phyloP scores from a whole-genome alignment of 768 basidiomycete genomes.

The Amanita molliuscula region DNA sequence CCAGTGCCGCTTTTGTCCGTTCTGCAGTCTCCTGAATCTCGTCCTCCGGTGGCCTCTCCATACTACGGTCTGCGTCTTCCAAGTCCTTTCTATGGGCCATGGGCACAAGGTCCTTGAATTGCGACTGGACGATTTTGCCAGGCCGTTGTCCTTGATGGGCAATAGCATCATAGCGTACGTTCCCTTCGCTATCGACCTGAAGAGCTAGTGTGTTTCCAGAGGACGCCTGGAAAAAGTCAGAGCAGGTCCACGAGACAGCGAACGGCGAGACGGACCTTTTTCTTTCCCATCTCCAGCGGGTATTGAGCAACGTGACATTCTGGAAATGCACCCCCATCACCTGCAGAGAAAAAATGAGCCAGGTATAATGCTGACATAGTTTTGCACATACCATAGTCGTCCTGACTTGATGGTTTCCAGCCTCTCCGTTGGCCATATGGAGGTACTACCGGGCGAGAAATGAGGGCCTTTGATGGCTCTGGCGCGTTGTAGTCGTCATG shows the following conservation, averaged over 20 bases:
- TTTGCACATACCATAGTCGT: conserved; percentile 66
- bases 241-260: not conserved
- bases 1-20: conserved; percentile 81
- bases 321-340: conserved; percentile 81
- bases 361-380: conserved; percentile 1
- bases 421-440: conserved; percentile 77
- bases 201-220: conserved; percentile 93
- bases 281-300: conserved; percentile 89
- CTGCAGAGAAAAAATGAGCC: conserved; percentile 21
- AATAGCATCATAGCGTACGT: conserved; percentile 95
- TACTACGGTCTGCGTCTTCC: conserved; percentile 52
- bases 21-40: conserved; percentile 89
- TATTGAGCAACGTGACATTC: conserved; percentile 98
- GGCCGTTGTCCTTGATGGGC: conserved; percentile 89
- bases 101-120: conserved; percentile 97
- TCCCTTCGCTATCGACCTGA: conserved; percentile 94
- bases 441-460: conserved; percentile 50
- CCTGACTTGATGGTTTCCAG: conserved; percentile 78
- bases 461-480: conserved; percentile 28
- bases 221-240: conserved; percentile 44
- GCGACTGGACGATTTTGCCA: conserved; percentile 83
- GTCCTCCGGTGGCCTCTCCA: conserved; percentile 94
- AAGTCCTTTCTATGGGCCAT: conserved; percentile 84
- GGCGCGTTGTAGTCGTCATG: conserved; percentile 40
- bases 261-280: conserved; percentile 57